phyloP scores from a whole-genome alignment of 1,284 basidiomycete genomes.

The Ceraceosorus bombacis region DNA sequence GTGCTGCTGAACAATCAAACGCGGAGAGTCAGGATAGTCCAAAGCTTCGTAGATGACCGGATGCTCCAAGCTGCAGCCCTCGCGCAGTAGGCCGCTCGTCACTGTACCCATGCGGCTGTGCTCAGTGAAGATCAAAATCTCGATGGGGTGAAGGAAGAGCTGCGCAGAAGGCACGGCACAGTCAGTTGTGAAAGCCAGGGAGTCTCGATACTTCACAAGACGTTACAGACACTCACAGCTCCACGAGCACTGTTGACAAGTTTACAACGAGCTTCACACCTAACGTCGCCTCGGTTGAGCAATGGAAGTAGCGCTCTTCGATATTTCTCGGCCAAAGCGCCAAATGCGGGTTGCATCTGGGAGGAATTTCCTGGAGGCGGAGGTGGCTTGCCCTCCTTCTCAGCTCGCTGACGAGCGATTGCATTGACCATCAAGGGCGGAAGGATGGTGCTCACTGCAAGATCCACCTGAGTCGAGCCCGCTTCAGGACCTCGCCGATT shows the following conservation, averaged over 20 bases:
- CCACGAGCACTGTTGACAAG: slow-evolving; percentile 20
- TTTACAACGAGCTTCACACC: slow-evolving; percentile 29
- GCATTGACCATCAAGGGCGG: slow-evolving; percentile 18
- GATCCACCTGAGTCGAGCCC: slow-evolving; percentile 11
- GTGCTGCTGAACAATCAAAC: slow-evolving; percentile 74
- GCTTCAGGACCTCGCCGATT: not conserved
- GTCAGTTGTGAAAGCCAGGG: slow-evolving; percentile 18
- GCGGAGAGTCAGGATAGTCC: slow-evolving; percentile 59
- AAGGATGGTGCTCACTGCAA: slow-evolving; percentile 26
- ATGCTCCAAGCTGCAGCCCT: slow-evolving; percentile 69
- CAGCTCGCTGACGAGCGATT: slow-evolving; percentile 1
- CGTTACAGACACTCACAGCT: not conserved
- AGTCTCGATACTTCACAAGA: not conserved
- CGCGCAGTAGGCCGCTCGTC: slow-evolving; percentile 63
- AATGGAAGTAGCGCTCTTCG: slow-evolving; percentile 20
- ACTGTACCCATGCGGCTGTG: slow-evolving; percentile 80
- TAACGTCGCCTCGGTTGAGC: slow-evolving; percentile 19
- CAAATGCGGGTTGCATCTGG: slow-evolving; percentile 17
- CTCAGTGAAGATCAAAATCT: slow-evolving; percentile 81
- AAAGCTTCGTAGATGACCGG: slow-evolving; percentile 58
- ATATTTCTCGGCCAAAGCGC: slow-evolving; percentile 30
- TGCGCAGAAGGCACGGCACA: slow-evolving; percentile 32
- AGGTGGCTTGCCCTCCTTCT: slow-evolving; percentile 9
- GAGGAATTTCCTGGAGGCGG: slow-evolving; percentile 9
- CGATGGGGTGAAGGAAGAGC: slow-evolving; percentile 62